phyloP scores from a whole-genome alignment of 768 basidiomycete genomes.

The Tephrocybe sp. region DNA sequence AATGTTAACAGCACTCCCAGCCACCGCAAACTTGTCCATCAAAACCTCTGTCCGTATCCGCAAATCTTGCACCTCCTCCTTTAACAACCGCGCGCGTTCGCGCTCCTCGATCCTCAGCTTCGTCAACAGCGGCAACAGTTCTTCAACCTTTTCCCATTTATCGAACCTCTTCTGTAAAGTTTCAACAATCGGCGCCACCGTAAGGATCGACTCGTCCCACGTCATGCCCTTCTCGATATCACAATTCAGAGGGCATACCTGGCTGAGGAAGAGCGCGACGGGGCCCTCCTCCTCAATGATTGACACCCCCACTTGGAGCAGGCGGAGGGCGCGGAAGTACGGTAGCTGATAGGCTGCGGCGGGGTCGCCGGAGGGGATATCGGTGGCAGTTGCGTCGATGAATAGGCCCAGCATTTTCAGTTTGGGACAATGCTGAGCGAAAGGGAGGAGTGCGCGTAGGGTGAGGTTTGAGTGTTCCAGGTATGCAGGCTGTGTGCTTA shows the following conservation, averaged over 20 bases:
- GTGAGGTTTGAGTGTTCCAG: constrained; percentile 32
- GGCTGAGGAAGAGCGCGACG: constrained; percentile 54
- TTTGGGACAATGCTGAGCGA: constrained; percentile 39
- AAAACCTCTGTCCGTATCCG: constrained; percentile 44
- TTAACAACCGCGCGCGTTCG: constrained; percentile 30
- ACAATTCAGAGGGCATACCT: constrained; percentile 46
- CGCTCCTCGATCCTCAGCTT: constrained; percentile 47
- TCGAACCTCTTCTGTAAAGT: constrained; percentile 23
- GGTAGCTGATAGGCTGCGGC: constrained; percentile 16
- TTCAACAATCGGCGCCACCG: constrained; percentile 8
- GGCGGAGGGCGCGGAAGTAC: constrained; percentile 31
- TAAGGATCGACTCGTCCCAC: constrained; percentile 35
- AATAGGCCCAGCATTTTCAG: constrained; percentile 42
- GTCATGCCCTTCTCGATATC: constrained; percentile 46
- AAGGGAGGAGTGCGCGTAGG: constrained; percentile 38
- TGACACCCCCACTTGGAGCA: constrained; percentile 53
- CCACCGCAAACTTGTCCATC: constrained; percentile 29
- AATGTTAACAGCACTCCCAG: constrained; percentile 1
- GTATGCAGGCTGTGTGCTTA: constrained; percentile 47
- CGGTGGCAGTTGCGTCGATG: constrained; percentile 31
- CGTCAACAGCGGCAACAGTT: constrained; percentile 45
- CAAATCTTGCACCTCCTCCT: constrained; percentile 51
- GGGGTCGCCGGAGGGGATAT: constrained; percentile 21
- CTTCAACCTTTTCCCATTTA: constrained; percentile 41
- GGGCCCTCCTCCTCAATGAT: constrained; percentile 39